Percentiles rank a stretch among this genome's conserved stretches.
phyloP scores from a whole-genome alignment of 2,329 filamentous ascomycete genomes.

The Apiospora kogelbergensis region DNA sequence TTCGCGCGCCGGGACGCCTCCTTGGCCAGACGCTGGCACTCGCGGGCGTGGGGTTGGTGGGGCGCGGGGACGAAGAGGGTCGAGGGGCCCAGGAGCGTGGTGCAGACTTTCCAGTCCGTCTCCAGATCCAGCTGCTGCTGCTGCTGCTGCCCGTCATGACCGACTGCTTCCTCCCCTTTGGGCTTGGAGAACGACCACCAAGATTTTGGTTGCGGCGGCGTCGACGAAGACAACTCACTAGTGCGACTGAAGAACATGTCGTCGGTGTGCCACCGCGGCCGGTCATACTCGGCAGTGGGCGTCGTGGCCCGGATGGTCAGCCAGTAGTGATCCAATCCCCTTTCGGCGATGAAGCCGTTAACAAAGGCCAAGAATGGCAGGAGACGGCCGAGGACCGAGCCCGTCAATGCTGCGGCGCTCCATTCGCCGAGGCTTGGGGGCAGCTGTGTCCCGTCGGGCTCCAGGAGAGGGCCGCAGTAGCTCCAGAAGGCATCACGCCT shows the following conservation, averaged over 20 bases:
- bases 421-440: conserved; percentile 41
- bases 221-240: conserved; percentile 8
- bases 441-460: conserved; percentile 21
- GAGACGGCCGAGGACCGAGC: conserved; percentile 31
- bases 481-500: conserved; percentile 40
- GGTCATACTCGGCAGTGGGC: conserved; percentile 42
- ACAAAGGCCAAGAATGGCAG: conserved; percentile 41
- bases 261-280: conserved; percentile 49
- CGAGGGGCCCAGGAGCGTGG: conserved; percentile 44
- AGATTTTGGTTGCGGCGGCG: background rate
- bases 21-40: conserved; percentile 31
- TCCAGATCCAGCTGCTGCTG: conserved; percentile 20
- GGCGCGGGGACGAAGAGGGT: conserved; percentile 42
- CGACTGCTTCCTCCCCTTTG: background rate
- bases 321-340: conserved; percentile 43
- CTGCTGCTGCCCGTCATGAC: background rate
- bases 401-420: conserved; percentile 31
- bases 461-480: conserved; percentile 42
- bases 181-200: background rate
- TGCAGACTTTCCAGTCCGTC: conserved; percentile 50
- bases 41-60: conserved; percentile 33
- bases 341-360: conserved; percentile 35
- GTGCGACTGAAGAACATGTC: conserved; percentile 42
- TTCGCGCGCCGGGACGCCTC: conserved; percentile 21
- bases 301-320: conserved; percentile 47